Evolutionary conservation across 345 rosid genomes (phyloP).

Genomic region (Xanthoceras sorbifolium): DNA sequence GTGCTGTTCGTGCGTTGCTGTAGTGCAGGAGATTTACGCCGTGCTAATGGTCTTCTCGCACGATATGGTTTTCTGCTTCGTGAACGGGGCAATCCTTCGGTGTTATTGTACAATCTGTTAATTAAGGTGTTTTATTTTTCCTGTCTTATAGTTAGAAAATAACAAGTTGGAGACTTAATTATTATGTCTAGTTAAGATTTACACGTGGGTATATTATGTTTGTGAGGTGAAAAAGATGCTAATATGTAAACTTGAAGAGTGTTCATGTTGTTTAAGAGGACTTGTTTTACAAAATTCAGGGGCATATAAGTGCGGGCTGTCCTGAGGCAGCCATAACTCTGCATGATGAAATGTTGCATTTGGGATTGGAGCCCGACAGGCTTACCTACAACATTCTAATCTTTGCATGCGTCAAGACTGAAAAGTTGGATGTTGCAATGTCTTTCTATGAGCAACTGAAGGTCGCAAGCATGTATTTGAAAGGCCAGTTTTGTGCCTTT

Average conservation of each 20-base stretch:
- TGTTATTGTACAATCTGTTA: constrained; percentile 59
- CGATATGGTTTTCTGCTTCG: constrained; percentile 56
- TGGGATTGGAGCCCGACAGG: constrained; percentile 68
- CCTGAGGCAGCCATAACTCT: constrained; percentile 53
- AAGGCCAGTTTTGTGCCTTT: constrained; percentile 59
- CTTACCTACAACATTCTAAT: constrained; percentile 67
- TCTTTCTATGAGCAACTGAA: constrained; percentile 71
- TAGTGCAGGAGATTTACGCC: constrained; percentile 85
- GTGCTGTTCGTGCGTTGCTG: constrained; percentile 38
- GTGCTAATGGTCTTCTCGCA: constrained; percentile 81
- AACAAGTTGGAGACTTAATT: too few relatives aligned
- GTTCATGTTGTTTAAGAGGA: neutral
- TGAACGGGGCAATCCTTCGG: constrained; percentile 53
- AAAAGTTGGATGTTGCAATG: constrained; percentile 60
- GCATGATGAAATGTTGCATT: constrained; percentile 47
- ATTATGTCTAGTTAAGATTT: constrained; percentile 9
- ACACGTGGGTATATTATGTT: neutral
- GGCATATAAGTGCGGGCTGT: constrained; percentile 54
- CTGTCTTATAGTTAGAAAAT: too few relatives aligned
- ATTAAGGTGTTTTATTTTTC: constrained; percentile 83
- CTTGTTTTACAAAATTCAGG: constrained; percentile 39
- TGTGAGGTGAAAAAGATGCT: too few relatives aligned
- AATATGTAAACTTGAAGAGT: constrained; percentile 3
- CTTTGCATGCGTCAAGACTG: constrained; percentile 52
- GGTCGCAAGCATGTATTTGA: constrained; percentile 57